phyloP scores from a whole-genome alignment of 1,139 yeast genomes.

The Kurtzmaniella natalensis region DNA sequence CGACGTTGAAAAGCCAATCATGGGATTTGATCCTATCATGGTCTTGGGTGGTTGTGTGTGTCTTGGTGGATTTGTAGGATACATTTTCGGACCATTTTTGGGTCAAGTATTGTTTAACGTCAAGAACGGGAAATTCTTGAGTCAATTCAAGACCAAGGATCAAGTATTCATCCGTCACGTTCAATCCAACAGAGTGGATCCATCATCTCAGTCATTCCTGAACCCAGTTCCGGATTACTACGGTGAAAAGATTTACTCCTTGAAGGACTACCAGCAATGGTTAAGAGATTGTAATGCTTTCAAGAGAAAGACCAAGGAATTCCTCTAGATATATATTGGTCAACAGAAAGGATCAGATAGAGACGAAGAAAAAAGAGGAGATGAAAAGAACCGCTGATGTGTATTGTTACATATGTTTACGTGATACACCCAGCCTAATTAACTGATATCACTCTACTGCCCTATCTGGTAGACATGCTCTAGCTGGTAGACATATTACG shows the following conservation, averaged over 20 bases:
- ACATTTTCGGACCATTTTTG: slow-evolving; percentile 75
- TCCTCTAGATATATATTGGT: no score
- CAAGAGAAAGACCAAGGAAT: slow-evolving; percentile 79
- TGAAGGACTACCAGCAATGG: slow-evolving; percentile 91
- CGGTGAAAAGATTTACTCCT: slow-evolving; percentile 89
- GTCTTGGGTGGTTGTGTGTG: slow-evolving; percentile 65
- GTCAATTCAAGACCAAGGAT: slow-evolving; percentile 57
- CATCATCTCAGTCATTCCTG: slow-evolving; percentile 84
- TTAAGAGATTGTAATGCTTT: slow-evolving; percentile 90
- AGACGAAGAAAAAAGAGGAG: not conserved
- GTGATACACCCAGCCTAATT: no score
- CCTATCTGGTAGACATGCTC: no score
- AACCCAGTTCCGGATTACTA: slow-evolving; percentile 98
- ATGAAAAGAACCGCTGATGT: not conserved
- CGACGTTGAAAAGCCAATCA: slow-evolving; percentile 74
- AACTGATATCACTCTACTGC: no score
- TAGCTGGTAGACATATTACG: no score
- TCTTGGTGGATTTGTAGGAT: slow-evolving; percentile 74
- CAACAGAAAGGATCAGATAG: no score
- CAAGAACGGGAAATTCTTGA: slow-evolving; percentile 43
- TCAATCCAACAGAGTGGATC: slow-evolving; percentile 80
- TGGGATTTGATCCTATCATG: slow-evolving; percentile 85
- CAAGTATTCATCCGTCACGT: slow-evolving; percentile 70
- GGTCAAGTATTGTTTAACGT: slow-evolving; percentile 69
- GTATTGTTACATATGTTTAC: no score